Evolutionary conservation across 331 rosid species (phyloP), one percentile per base, ranked within the genome.

Genomic region (Acacia pycnantha): DNA sequence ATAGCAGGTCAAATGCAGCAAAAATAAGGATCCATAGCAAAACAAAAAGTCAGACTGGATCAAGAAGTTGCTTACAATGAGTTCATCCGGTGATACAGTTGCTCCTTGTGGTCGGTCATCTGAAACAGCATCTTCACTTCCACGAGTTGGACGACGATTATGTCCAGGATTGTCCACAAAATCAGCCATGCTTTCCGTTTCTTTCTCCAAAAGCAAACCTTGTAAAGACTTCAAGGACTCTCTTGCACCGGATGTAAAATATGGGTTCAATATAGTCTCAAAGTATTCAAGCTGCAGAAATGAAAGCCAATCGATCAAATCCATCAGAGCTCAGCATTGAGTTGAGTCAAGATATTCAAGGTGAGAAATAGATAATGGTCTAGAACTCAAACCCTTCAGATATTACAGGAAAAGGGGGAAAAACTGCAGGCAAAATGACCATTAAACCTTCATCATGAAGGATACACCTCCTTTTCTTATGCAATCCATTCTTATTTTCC

Each of bases 281-380:
- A 91, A 94, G 90, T 96, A 96, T 83, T 96, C 99, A 82, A 96
- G 99, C 99, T 96, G 97, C 92, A 87, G 77, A 71, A 74, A 77
- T 80, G 81, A 84, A 84, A 66, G 53, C 27, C 59, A 76, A 58
- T 75, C 14, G 37, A 80, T 82, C 88, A 86, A 9, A 58, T 72
- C 51, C 77, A 47, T 76, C 70, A 50, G 37, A 53, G 40, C 66
- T 29, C 19, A 19, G 74, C 67, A 29, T 74, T 48, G 77, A 82
- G 46, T 59, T 65, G 14, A 72, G 71, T 51, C 69, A 66, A 74
- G 53, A 48, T 73, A 41, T 35, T 59, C 56, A 71, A 58, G 62
- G 62, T 9, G 65, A 22, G 15, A 58, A 22, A 22, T 22, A 58
- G 31, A 58, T 58, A 22, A 15, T 58, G 29, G 31, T n/a, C 6